Evolutionary conservation across 2,329 filamentous ascomycete genomes (phyloP).

Genomic region (Xylaria sp.): DNA sequence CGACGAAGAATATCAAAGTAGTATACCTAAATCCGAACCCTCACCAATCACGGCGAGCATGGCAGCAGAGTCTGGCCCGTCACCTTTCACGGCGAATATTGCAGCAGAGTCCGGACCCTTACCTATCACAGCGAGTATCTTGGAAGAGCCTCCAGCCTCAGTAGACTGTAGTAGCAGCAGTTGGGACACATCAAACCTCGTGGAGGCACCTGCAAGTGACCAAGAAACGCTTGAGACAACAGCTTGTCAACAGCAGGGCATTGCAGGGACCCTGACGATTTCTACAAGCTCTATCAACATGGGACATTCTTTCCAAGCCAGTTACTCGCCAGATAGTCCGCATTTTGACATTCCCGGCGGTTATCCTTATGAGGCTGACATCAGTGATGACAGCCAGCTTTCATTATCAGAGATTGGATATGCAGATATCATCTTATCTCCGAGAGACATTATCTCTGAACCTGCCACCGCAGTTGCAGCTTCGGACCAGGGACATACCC

Average conservation of each 20-base stretch:
- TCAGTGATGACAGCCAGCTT: neutral
- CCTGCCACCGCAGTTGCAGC: slow-evolving; percentile 22
- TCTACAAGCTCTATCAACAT: slow-evolving; percentile 39
- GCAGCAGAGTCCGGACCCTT: neutral
- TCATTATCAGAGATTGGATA: slow-evolving; percentile 1
- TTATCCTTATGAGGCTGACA: slow-evolving; percentile 42
- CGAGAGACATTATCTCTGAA: slow-evolving; percentile 23
- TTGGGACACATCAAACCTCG: slow-evolving; percentile 9
- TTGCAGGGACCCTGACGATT: slow-evolving; percentile 43
- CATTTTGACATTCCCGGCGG: slow-evolving; percentile 53
- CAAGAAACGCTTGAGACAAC: neutral
- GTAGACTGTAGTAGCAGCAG: slow-evolving; percentile 19
- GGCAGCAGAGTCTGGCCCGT: no score
- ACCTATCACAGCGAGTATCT: slow-evolving; percentile 17
- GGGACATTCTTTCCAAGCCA: slow-evolving; percentile 12
- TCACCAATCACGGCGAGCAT: slow-evolving; percentile 3
- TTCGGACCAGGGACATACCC: slow-evolving; percentile 16
- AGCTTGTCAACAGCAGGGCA: slow-evolving; percentile 5
- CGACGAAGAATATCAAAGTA: slow-evolving; percentile 31
- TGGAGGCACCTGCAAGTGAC: slow-evolving; percentile 18
- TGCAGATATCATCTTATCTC: neutral
- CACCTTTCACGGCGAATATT: neutral
- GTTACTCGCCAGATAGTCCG: slow-evolving; percentile 21
- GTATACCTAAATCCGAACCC: slow-evolving; percentile 15
- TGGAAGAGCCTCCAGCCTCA: slow-evolving; percentile 21